Percentiles rank a stretch among this genome's conserved stretches.
Evolutionary conservation across 2,329 filamentous ascomycete species (phyloP).

Genomic region (Diaporthe sp.): DNA sequence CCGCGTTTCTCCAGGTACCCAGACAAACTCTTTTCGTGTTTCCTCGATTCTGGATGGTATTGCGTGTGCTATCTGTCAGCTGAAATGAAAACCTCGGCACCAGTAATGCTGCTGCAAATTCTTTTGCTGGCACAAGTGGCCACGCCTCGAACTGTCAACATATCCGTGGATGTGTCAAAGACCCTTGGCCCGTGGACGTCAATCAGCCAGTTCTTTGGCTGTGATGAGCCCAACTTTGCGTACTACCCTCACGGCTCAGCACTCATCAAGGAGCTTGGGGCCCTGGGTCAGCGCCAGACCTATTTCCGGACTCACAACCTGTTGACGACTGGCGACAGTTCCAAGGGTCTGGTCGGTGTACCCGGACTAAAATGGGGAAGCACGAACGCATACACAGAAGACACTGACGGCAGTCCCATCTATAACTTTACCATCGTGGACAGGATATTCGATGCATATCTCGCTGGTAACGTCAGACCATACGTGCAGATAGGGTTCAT

Average conservation of each 20-base stretch:
- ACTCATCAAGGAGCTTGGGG: conserved; percentile 29
- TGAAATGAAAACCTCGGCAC: not conserved
- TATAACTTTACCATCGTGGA: conserved; percentile 35
- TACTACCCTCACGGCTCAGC: conserved; percentile 17
- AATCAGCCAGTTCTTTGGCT: conserved; percentile 30
- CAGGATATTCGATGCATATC: conserved; percentile 28
- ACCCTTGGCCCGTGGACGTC: conserved; percentile 14
- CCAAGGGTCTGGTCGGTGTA: conserved; percentile 31
- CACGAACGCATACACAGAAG: conserved; percentile 31
- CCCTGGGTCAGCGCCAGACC: conserved; percentile 18
- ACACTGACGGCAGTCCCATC: conserved; percentile 11
- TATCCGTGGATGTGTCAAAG: conserved; percentile 22
- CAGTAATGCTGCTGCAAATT: not conserved
- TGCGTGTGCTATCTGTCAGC: too few relatives aligned
- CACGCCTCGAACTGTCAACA: not conserved
- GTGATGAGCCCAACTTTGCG: conserved; percentile 33
- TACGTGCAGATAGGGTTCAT: conserved; percentile 29
- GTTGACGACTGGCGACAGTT: conserved; percentile 28
- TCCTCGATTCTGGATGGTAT: not conserved
- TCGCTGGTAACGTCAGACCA: conserved; percentile 28
- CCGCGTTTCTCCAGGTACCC: not conserved
- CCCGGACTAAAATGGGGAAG: conserved; percentile 32
- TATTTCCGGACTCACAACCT: conserved; percentile 33
- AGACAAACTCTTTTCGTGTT: not conserved
- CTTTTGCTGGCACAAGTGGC: not conserved